phyloP scores from a whole-genome alignment of 2,329 filamentous ascomycete genomes.

The Aureobasidium sp. region DNA sequence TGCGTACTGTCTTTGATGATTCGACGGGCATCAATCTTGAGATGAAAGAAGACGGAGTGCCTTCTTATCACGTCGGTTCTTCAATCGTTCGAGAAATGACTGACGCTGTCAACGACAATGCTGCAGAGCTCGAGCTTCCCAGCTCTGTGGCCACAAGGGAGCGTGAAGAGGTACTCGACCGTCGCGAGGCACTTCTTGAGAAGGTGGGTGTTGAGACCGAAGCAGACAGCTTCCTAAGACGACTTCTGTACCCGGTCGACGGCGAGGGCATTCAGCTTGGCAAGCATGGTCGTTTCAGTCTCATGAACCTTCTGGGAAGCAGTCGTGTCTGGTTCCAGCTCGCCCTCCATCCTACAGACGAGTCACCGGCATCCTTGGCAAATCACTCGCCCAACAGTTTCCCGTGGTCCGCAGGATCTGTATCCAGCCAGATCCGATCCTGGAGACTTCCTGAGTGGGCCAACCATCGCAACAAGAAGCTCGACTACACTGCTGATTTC shows the following conservation, averaged over 20 bases:
- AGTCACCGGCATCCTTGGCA: constrained; percentile 67
- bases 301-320: constrained; percentile 65
- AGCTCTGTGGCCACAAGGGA: constrained; percentile 61
- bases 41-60: constrained; percentile 92
- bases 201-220: constrained; percentile 79
- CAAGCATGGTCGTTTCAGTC: constrained; percentile 68
- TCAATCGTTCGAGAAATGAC: constrained; percentile 85
- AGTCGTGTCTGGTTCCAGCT: constrained; percentile 96
- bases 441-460: constrained; percentile 97
- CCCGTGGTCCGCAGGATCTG: constrained; percentile 84
- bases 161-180: constrained; percentile 71
- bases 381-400: constrained; percentile 65
- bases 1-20: constrained; percentile 90
- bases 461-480: constrained; percentile 79
- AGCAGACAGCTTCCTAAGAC: constrained; percentile 72
- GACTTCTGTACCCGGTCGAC: constrained; percentile 69
- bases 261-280: constrained; percentile 77
- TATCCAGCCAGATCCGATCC: constrained; percentile 84
- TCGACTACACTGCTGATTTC: constrained; percentile 96
- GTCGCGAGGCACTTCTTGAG: constrained; percentile 74
- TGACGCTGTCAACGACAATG: constrained; percentile 67
- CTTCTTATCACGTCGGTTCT: constrained; percentile 64
- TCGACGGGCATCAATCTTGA: constrained; percentile 87
- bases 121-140: constrained; percentile 70
- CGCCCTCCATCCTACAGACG: constrained; percentile 83